Evolutionary conservation across 2,329 filamentous ascomycete genomes (phyloP), one percentile per base, ranked within the genome.

Genomic region (Scleromitrula shiraiana): DNA sequence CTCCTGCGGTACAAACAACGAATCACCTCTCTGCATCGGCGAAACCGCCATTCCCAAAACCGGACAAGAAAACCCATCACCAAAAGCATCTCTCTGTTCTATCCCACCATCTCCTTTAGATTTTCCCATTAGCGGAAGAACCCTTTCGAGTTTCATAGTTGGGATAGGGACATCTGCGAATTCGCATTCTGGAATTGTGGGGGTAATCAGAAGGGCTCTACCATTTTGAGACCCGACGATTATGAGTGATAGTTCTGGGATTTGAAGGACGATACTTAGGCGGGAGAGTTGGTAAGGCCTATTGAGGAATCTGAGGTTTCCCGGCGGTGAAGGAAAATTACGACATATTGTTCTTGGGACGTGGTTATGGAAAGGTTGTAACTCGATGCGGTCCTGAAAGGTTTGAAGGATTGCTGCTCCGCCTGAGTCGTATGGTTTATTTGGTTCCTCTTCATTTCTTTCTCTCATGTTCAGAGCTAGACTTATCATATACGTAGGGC

Each of bases 191-290:
- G 50, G 61, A 61, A 59, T 64, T 1, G 83, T 85, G 22, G 88
- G 63, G 1, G 73, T 74, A 45, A 85, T 61, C 2, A 91, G 67
- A 1, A 76, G 72, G 0, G 80, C 83, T 7, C 79, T 73, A 0
- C 86, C 86, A 40, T 74, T 75, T n/a, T 80, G 74, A 9, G 80
- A 82, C 0, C 75, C 86, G 1, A 83, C 68, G 3, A 87, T 69
- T 7, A 89, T 75, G 12, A 89, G 68, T n/a, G 74, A 82, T 1
- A 93, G 69, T 56, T 86, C 80, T 0, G 83, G 82, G 1, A 90
- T 78, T 42, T 81, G 73, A 0, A 74, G 67, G 30, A 79, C 65
- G 71, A 85, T 79, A 65, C 75, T 82, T 19, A 87, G 65, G 2
- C 80, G 73, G 23, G 43, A 24, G 14, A 46, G 17, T 4, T 46